Conservation (phyloP, 2,329 filamentous ascomycete species). For the Trichoderma breve region DNA sequence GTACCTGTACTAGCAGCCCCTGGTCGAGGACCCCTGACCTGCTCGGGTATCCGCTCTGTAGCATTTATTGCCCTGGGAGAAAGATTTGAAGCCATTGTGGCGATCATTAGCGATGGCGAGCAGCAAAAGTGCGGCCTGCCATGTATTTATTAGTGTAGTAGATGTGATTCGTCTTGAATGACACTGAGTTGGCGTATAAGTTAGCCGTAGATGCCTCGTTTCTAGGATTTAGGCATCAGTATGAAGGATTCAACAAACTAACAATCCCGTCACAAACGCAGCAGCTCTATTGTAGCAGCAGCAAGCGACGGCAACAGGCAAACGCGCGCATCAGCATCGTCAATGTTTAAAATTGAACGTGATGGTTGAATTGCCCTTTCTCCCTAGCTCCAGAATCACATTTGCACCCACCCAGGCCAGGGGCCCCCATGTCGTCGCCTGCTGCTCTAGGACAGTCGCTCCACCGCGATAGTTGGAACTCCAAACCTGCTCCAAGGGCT, state of each 20-base stretch:
- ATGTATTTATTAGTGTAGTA: neutral
- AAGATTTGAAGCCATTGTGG: neutral
- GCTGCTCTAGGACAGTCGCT: slow-evolving; percentile 1
- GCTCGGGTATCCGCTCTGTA: slow-evolving; percentile 1
- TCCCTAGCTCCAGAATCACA: neutral
- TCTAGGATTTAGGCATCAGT: neutral
- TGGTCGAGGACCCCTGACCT: slow-evolving; percentile 1
- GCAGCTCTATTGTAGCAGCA: neutral
- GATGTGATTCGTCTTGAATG: neutral
- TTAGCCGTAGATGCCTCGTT: neutral
- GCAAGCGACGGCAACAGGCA: neutral
- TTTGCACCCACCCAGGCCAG: neutral
- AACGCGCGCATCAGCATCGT: slow-evolving; percentile 9
- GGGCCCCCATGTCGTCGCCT: slow-evolving; percentile 9
- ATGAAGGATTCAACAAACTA: neutral
- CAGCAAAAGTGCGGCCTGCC: neutral
- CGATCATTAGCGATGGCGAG: slow-evolving; percentile 13
- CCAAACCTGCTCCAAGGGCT: slow-evolving; percentile 3
- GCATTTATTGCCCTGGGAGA: neutral
- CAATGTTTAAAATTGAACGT: neutral
- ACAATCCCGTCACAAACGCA: neutral
- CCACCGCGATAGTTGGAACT: slow-evolving; percentile 10
- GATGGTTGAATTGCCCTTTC: neutral
- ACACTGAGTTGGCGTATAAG: neutral
- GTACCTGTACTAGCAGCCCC: neutral